These are phyloP conservation scores for Nannochloris sp. DNA, from an alignment of 139 green algal genomes.

Conservation along the genomic window DNA sequence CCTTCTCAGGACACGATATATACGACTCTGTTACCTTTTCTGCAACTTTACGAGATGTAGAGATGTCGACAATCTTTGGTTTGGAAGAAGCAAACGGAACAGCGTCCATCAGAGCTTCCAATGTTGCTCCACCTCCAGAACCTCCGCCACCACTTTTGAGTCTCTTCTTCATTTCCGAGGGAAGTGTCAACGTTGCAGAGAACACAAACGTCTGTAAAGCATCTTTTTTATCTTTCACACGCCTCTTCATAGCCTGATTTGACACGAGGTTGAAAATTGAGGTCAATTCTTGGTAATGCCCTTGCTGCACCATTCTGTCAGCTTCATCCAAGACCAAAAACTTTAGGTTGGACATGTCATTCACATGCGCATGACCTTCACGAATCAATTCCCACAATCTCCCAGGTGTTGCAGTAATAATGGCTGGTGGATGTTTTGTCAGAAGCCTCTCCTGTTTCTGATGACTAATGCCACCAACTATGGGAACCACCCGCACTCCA, in stretches of 20 bases:
- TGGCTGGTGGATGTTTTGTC: constrained; percentile 38
- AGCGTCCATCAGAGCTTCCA: constrained; percentile 76
- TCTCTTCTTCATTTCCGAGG: constrained; percentile 51
- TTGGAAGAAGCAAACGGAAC: constrained; percentile 42
- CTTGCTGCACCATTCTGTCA: constrained; percentile 54
- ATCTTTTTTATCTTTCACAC: constrained; percentile 8
- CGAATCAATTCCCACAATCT: constrained; percentile 50
- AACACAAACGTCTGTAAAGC: constrained; percentile 92
- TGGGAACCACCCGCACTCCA: constrained; percentile 24
- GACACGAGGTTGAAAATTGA: constrained; percentile 58
- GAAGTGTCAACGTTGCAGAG: constrained; percentile 90
- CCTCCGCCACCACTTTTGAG: constrained; percentile 56
- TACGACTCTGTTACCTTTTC: constrained; percentile 47
- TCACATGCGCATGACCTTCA: constrained; percentile 21
- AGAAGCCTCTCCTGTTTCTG: constrained; percentile 53
- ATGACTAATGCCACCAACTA: constrained; percentile 57
- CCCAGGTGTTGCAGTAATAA: constrained; percentile 70
- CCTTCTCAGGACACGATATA: constrained; percentile 47
- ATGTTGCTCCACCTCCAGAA: constrained; percentile 41
- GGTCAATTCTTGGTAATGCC: constrained; percentile 56
- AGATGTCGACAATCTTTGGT: constrained; percentile 76
- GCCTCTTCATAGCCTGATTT: constrained; percentile 6
- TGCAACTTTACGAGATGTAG: constrained; percentile 41
- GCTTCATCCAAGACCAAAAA: constrained; percentile 78
- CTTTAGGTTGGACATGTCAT: constrained; percentile 30